Evolutionary conservation across 257 asterid genomes (phyloP).

Genomic region (Rhazya stricta): DNA sequence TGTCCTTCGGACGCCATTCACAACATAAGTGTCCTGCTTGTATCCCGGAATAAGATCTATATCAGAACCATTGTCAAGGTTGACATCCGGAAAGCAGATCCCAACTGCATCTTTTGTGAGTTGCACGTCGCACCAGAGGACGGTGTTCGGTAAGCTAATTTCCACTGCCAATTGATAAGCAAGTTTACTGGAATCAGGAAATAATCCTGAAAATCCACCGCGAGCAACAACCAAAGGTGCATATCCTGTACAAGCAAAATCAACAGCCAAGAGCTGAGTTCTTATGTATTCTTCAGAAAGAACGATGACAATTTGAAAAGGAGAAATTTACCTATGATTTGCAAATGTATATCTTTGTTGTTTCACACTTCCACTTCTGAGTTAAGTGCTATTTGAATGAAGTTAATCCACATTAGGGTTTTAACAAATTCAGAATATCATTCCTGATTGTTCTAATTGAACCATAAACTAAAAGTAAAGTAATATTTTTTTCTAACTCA

Average conservation of each 20-base stretch:
- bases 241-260: slow-evolving; percentile 43
- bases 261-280: neutral
- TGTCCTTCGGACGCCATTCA: slow-evolving; percentile 40
- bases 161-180: slow-evolving; percentile 39
- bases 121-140: slow-evolving; percentile 77
- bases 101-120: slow-evolving; percentile 80
- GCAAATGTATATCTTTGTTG: neutral
- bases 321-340: neutral
- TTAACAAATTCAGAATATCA: too few species aligned
- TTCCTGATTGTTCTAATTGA: too few species aligned
- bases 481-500: too few species aligned
- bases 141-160: slow-evolving; percentile 30
- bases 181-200: slow-evolving; percentile 60
- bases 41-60: neutral
- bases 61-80: slow-evolving; percentile 51
- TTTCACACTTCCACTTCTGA: neutral
- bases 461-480: too few species aligned
- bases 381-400: too few species aligned
- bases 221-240: slow-evolving; percentile 67
- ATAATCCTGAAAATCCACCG: slow-evolving; percentile 85
- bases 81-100: slow-evolving; percentile 60
- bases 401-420: too few species aligned
- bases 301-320: neutral
- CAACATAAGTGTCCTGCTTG: slow-evolving; percentile 33
- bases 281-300: neutral